Base-by-base conservation (phyloP, 129 eudicot genomes). In the Chrysanthemum makinoi region DNA sequence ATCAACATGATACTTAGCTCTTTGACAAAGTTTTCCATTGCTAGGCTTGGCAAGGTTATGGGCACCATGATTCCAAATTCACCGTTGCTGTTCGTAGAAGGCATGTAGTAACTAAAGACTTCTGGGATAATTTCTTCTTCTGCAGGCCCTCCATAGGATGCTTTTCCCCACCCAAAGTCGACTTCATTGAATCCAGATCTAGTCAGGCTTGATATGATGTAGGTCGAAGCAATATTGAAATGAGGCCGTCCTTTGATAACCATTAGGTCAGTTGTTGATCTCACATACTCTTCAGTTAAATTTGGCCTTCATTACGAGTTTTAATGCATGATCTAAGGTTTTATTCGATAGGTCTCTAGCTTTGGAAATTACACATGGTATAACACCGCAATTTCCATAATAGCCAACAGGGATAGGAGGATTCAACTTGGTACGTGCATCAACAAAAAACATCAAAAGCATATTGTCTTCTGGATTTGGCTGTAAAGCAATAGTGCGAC, bases 121-220 rank as follows among this genome's bases (percentile, higher is more conserved):
- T 69, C 75, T 0, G 85, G 77, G 10, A 61, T 11, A 17, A 54
- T 54, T 35, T 60, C 79, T 12, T 66, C 83, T 51, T 26, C 63
- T 6, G 80, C 85, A 3, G 77, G 77, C 9, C 89, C 89, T 10
- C 77, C 80, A 15, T 46, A 85, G 15, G 55, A 39, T 3, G 89
- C 69, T 35, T 75, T 78, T 11, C 89, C 89, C 89, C 89, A 85
- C 58, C 89, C 89, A 4, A 85, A 85, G 76, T 85, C 86, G 2
- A 72, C 48, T 1, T 62, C 79, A 8, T 65, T 53, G 5, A 84
- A 80, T 13, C 83, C 72, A 9, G 68, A 48, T 16, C 74, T 75
- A 1, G 79, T 68, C 7, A 70, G 35, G 26, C 81, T 81, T 3
- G 88, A 80, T 0, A 84, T 76, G 4, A 81, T 5, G 16, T 18